These are phyloP conservation scores for Domatiomyces globalis DNA, from an alignment of 2,329 filamentous ascomycete species.

Conservation along the genomic window DNA sequence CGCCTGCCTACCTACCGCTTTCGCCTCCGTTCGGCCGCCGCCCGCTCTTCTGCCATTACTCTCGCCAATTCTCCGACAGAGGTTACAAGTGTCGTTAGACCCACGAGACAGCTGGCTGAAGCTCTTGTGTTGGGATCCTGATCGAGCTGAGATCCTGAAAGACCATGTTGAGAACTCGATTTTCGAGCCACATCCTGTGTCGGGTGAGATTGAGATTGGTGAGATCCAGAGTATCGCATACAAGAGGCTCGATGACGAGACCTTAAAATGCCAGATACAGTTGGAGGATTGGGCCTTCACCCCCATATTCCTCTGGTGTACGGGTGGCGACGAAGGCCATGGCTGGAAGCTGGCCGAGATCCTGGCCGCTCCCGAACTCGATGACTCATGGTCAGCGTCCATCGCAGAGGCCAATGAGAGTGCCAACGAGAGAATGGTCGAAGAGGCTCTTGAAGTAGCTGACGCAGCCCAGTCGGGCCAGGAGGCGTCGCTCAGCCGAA, in stretches of 20 bases:
- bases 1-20: constrained; percentile 48
- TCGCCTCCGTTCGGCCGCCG: constrained; percentile 44
- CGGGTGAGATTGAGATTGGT: constrained; percentile 49
- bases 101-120: constrained; percentile 42
- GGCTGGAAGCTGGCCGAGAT: constrained; percentile 49
- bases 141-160: constrained; percentile 39
- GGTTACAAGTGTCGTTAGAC: constrained; percentile 38
- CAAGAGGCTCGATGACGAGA: constrained; percentile 47
- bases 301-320: constrained; percentile 48
- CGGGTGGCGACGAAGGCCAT: constrained; percentile 39
- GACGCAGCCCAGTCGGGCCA: constrained; percentile 17
- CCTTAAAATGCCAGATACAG: constrained; percentile 41
- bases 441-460: constrained; percentile 24
- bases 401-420: constrained; percentile 42
- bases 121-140: constrained; percentile 44
- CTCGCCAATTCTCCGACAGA: constrained; percentile 49
- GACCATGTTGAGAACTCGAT: constrained; percentile 38
- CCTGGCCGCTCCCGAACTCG: constrained; percentile 36
- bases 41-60: constrained; percentile 47
- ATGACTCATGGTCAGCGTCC: constrained; percentile 38
- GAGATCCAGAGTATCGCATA: constrained; percentile 43
- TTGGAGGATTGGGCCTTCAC: constrained; percentile 42
- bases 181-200: constrained; percentile 50
- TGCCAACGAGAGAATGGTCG: constrained; percentile 24
- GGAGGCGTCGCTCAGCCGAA: constrained; percentile 24